Percentiles rank a stretch among this genome's conserved stretches.
These are phyloP conservation scores for Penicillium rolfsii DNA, from an alignment of 2,329 filamentous ascomycete species.

Conservation along the genomic window DNA sequence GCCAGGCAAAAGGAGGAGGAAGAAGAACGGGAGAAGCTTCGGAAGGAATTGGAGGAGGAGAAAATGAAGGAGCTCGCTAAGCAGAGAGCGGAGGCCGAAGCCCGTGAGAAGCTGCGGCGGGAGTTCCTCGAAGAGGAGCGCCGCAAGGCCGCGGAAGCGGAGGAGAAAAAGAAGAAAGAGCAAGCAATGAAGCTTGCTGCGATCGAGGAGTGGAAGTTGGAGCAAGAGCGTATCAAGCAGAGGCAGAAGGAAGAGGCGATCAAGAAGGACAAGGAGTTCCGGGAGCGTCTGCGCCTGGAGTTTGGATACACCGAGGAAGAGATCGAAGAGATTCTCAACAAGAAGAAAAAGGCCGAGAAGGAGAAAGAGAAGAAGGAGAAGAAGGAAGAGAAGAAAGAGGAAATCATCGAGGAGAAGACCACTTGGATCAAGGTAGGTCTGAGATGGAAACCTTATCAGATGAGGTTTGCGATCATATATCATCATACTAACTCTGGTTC, in stretches of 20 bases:
- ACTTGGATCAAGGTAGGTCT: constrained; percentile 50
- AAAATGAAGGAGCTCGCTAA: constrained; percentile 36
- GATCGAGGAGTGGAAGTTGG: constrained; percentile 43
- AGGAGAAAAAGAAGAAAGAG: constrained; percentile 37
- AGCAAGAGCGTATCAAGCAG: constrained; percentile 34
- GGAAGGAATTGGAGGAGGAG: constrained; percentile 8
- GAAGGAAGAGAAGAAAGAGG: constrained; percentile 40
- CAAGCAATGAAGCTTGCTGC: constrained; percentile 46
- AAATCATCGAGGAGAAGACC: constrained; percentile 33
- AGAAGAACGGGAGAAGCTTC: constrained; percentile 27
- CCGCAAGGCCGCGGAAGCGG: constrained; percentile 42
- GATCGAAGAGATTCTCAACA: constrained; percentile 47
- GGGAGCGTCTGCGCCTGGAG: constrained; percentile 43
- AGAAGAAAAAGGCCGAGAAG: constrained; percentile 44
- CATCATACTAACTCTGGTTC: constrained; percentile 14
- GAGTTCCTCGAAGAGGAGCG: constrained; percentile 50
- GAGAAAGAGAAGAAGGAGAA: constrained; percentile 31
- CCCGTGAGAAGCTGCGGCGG: constrained; percentile 48
- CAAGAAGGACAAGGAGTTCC: constrained; percentile 38
- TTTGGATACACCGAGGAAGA: constrained; percentile 48
- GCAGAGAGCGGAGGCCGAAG: constrained; percentile 48
- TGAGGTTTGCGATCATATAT: not conserved
- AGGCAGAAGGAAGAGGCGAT: constrained; percentile 40
- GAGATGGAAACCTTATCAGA: not conserved
- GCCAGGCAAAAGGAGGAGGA: constrained; percentile 43